Evolutionary conservation across 1,139 yeast species (phyloP).

Genomic region (Suhomyces maxii): DNA sequence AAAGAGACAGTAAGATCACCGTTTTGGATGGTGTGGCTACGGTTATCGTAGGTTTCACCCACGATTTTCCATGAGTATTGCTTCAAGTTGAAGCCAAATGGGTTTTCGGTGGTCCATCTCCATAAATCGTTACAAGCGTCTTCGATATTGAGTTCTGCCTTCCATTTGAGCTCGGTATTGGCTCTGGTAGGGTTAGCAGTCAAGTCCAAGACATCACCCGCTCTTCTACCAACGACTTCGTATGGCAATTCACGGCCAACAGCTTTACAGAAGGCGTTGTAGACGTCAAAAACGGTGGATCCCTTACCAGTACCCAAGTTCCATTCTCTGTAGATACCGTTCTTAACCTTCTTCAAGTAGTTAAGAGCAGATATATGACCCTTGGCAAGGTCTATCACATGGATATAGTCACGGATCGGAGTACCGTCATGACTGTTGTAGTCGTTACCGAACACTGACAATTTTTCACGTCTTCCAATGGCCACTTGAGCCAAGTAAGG

Average conservation of each 20-base stretch:
- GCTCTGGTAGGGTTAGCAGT: constrained; percentile 76
- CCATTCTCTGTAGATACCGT: constrained; percentile 72
- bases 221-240: constrained; percentile 65
- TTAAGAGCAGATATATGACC: constrained; percentile 76
- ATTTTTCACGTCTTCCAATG: constrained; percentile 65
- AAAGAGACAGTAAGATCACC: constrained; percentile 43
- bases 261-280: constrained; percentile 64
- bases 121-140: constrained; percentile 74
- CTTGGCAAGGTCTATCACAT: constrained; percentile 78
- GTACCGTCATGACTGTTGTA: constrained; percentile 75
- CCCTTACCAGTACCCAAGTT: constrained; percentile 83
- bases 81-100: constrained; percentile 56
- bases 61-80: constrained; percentile 34
- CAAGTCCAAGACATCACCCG: constrained; percentile 76
- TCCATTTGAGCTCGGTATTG: constrained; percentile 64
- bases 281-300: constrained; percentile 72
- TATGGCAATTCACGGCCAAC: constrained; percentile 69
- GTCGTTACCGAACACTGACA: constrained; percentile 66
- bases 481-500: constrained; percentile 82
- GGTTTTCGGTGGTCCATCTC: constrained; percentile 75
- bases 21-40: constrained; percentile 41
- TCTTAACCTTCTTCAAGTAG: constrained; percentile 36
- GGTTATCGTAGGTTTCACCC: constrained; percentile 26
- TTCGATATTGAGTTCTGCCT: constrained; percentile 55
- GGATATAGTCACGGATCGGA: constrained; percentile 80